Evolutionary conservation across 805 yeast species (phyloP).

Genomic region (Zygosaccharomyces rouxii): DNA sequence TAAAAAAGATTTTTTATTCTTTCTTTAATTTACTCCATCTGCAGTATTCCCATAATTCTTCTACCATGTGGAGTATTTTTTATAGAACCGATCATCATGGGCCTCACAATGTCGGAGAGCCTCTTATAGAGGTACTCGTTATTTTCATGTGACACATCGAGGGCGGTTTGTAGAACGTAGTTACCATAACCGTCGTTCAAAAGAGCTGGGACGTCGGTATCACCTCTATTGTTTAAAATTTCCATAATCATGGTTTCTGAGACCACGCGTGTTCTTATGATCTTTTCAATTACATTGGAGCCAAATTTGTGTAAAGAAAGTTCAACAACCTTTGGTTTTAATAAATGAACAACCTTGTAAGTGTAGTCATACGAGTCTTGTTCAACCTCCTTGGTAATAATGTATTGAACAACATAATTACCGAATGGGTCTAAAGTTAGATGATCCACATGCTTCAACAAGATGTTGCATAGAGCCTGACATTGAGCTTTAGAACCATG

Average conservation of each 20-base stretch:
- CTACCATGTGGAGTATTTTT: constrained; percentile 95
- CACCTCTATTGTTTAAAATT: constrained; percentile 36
- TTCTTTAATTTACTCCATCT: constrained; percentile 18
- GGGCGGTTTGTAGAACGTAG: constrained; percentile 88
- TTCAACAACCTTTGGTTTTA: constrained; percentile 35
- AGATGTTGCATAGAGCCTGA: constrained; percentile 56
- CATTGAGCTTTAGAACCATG: constrained; percentile 74
- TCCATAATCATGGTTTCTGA: constrained; percentile 49
- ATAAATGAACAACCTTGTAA: constrained; percentile 32
- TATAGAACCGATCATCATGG: constrained; percentile 66
- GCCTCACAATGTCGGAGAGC: constrained; percentile 58
- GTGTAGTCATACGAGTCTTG: constrained; percentile 32
- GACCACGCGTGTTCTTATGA: constrained; percentile 49
- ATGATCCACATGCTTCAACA: constrained; percentile 62
- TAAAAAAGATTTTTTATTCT: not conserved
- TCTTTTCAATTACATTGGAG: constrained; percentile 90
- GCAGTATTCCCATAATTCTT: constrained; percentile 71
- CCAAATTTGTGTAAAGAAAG: constrained; percentile 86
- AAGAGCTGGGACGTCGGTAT: constrained; percentile 42
- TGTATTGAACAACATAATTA: constrained; percentile 94
- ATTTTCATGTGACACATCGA: constrained; percentile 49
- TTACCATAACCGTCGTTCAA: constrained; percentile 91
- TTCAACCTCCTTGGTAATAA: constrained; percentile 46
- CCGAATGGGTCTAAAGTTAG: constrained; percentile 92
- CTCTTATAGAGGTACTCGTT: constrained; percentile 43